phyloP scores from a whole-genome alignment of 1,139 yeast species.

The Zygosaccharomyces sapae region DNA sequence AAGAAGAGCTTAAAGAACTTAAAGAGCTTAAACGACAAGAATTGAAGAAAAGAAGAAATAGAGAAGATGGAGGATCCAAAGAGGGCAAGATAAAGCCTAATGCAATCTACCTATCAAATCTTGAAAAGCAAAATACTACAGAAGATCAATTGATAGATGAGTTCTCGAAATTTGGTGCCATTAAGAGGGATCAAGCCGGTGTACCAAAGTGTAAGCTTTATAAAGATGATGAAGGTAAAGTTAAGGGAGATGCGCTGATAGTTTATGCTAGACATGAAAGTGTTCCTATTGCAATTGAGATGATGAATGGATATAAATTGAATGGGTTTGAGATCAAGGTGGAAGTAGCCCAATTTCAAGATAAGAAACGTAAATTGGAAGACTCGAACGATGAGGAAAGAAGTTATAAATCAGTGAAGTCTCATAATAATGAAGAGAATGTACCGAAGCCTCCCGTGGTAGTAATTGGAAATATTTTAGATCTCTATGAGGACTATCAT shows the following conservation, averaged over 20 bases:
- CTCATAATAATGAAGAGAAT: slow-evolving; percentile 19
- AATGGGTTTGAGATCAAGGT: slow-evolving; percentile 44
- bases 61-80: slow-evolving; percentile 13
- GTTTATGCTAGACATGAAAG: slow-evolving; percentile 58
- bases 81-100: slow-evolving; percentile 20
- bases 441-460: slow-evolving; percentile 20
- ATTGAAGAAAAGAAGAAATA: slow-evolving; percentile 19
- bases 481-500: slow-evolving; percentile 46
- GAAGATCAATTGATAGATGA: slow-evolving; percentile 43
- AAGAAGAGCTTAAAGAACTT: slow-evolving; percentile 27
- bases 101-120: slow-evolving; percentile 51
- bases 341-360: slow-evolving; percentile 48
- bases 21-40: slow-evolving; percentile 28
- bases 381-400: slow-evolving; percentile 18
- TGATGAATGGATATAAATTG: slow-evolving; percentile 51
- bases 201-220: slow-evolving; percentile 54
- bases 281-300: slow-evolving; percentile 58
- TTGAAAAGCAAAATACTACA: slow-evolving; percentile 46
- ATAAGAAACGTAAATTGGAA: slow-evolving; percentile 12
- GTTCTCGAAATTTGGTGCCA: slow-evolving; percentile 57
- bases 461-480: slow-evolving; percentile 41
- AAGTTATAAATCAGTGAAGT: no score
- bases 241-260: slow-evolving; percentile 64
- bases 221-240: slow-evolving; percentile 41
- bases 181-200: slow-evolving; percentile 51